phyloP scores from a whole-genome alignment of 495 filamentous ascomycete genomes.

The Bombardia bombarda region DNA sequence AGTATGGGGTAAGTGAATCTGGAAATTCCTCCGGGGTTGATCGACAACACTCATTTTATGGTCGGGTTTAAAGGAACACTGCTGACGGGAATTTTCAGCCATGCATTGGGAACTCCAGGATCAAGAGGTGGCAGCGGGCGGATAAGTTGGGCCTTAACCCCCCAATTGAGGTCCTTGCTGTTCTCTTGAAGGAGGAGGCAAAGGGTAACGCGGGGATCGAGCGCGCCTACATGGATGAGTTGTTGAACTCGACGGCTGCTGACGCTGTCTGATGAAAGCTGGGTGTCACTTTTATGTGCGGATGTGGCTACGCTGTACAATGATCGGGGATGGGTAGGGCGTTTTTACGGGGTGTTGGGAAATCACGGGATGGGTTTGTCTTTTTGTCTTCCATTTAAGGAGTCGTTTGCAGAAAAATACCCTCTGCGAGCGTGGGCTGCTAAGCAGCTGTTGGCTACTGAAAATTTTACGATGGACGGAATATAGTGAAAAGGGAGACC shows the following conservation, averaged over 20 bases:
- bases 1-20: conserved; percentile 71
- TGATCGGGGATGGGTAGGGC: too few species aligned
- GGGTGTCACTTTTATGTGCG: too few species aligned
- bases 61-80: too few species aligned
- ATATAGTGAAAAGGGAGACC: not conserved
- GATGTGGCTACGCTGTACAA: too few species aligned
- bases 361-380: not conserved
- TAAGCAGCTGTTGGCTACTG: not conserved
- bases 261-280: conserved; percentile 15
- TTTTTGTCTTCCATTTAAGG: too few species aligned
- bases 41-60: too few species aligned
- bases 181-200: conserved; percentile 65
- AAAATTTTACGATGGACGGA: not conserved
- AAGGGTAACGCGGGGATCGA: conserved; percentile 40
- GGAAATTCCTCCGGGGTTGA: too few species aligned
- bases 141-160: conserved; percentile 70
- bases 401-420: too few species aligned
- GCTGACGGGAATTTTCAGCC: conserved; percentile 46
- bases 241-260: conserved; percentile 49
- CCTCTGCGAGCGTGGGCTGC: too few species aligned
- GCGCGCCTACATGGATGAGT: conserved; percentile 70
- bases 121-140: conserved; percentile 85
- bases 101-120: conserved; percentile 73
- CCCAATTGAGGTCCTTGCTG: conserved; percentile 84
- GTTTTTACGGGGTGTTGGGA: conserved; percentile 3